Percentiles rank a stretch among this genome's conserved stretches.
Conservation (phyloP, 2,329 filamentous ascomycete genomes). For the Chrysosporium keratinophilum region DNA sequence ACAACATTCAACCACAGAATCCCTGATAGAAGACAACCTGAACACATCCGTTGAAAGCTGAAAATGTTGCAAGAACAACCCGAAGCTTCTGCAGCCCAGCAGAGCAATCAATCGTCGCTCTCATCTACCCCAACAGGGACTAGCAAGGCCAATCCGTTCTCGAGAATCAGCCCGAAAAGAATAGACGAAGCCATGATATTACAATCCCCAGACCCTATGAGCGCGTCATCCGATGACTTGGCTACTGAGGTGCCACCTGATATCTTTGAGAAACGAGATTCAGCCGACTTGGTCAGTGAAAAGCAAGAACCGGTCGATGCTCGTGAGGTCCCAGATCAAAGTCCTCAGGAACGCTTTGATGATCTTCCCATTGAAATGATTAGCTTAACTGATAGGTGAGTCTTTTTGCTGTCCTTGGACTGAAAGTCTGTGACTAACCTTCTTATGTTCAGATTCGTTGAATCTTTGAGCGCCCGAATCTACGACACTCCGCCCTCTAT, state of each 20-base stretch:
- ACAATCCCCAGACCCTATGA: conserved; percentile 12
- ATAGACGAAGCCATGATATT: conserved; percentile 14
- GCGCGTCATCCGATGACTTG: conserved; percentile 18
- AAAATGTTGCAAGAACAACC: neutral
- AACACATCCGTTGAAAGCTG: neutral
- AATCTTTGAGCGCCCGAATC: conserved; percentile 76
- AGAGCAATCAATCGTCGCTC: neutral
- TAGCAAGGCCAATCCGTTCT: conserved; percentile 14
- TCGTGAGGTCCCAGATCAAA: conserved; percentile 23
- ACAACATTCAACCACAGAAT: neutral
- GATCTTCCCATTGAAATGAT: conserved; percentile 90
- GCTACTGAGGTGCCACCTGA: conserved; percentile 25
- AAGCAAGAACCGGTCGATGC: conserved; percentile 27
- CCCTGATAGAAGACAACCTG: neutral
- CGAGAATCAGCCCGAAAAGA: conserved; percentile 22
- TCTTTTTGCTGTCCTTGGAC: neutral
- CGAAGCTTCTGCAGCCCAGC: neutral
- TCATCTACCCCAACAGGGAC: neutral
- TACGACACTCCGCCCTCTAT: conserved; percentile 74
- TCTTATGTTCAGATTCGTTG: conserved; percentile 62
- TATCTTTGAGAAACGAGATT: conserved; percentile 37
- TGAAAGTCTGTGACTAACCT: neutral
- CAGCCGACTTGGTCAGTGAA: conserved; percentile 25
- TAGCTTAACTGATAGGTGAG: conserved; percentile 75
- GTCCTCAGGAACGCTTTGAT: conserved; percentile 58